Percentiles rank a stretch among this genome's conserved stretches.
Evolutionary conservation across 2,329 filamentous ascomycete genomes (phyloP).

Genomic region (Parastagonospora nodorum): DNA sequence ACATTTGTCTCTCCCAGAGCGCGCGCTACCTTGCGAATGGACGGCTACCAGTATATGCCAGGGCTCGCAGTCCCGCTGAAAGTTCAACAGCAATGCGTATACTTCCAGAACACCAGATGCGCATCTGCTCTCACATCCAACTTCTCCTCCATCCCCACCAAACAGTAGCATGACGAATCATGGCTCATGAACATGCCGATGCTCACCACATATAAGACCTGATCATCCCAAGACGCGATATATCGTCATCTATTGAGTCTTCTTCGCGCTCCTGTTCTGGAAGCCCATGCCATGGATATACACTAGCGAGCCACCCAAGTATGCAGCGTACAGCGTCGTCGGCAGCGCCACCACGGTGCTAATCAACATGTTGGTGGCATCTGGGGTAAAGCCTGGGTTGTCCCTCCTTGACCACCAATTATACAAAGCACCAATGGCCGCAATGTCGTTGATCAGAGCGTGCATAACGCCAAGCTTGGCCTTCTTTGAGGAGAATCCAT

Average conservation of each 20-base stretch:
- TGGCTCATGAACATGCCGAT: not conserved
- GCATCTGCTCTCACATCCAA: too few species aligned
- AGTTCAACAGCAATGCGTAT: too few species aligned
- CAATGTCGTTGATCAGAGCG: conserved; percentile 50
- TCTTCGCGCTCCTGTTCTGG: conserved; percentile 32
- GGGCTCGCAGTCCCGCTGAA: too few species aligned
- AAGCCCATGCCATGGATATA: conserved; percentile 55
- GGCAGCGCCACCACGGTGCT: conserved; percentile 43
- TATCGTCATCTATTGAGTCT: conserved; percentile 29
- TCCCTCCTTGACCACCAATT: conserved; percentile 51
- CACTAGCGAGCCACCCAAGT: conserved; percentile 51
- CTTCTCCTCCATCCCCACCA: too few species aligned
- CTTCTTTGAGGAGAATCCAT: conserved; percentile 50
- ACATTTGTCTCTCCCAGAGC: too few species aligned
- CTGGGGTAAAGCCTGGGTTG: conserved; percentile 42
- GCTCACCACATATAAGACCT: not conserved
- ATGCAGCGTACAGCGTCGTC: conserved; percentile 47
- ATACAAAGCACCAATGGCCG: conserved; percentile 46
- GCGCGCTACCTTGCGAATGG: too few species aligned
- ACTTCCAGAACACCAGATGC: too few species aligned
- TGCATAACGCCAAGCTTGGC: conserved; percentile 50
- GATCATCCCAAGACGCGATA: conserved; percentile 41
- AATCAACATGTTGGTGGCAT: conserved; percentile 43
- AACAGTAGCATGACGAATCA: too few species aligned
- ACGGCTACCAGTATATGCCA: too few species aligned